Evolutionary conservation across 2,329 filamentous ascomycete genomes (phyloP), one percentile per base, ranked within the genome.

Genomic region (Akanthomyces muscarius): DNA sequence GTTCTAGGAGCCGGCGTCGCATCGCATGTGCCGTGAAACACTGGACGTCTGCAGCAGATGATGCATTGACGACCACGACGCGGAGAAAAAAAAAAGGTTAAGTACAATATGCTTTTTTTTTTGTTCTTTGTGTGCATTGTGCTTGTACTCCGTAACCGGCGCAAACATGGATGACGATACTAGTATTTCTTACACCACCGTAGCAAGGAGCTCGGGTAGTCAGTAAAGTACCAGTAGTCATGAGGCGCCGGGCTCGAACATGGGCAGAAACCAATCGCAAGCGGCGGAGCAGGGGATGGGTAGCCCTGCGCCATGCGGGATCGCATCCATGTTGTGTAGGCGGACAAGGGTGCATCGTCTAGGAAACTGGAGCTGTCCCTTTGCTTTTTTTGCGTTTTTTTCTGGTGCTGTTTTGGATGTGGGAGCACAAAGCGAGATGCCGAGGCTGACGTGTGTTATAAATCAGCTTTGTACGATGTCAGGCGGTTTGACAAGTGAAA

Each of bases 41-140:
- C 56, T 51, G 5, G 23, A 23, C 25, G 48, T 45, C 48, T 52
- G 38, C 38, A 44, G 18, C 33, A 11, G 33, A 8, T 36, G 33
- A 41, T 45, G 58, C 58, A 61, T 61, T 52, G 58, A 61, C 57
- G 25, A 36, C 6, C 13, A 10, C 36, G 36, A 61, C 58, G 48
- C 54, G 54, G 54, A 47, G 42, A 57, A 41, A 45, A 21, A 50
- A 2, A n/a, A 21, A 36, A 45, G 21, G 7, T 13, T n/a, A 42
- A 25, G 38, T 16, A 10, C 30, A 54, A 14, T 36, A 36, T 44
- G 58, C 45, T 44, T 61, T n/a, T n/a, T 61, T 36, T 16, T 16
- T 61, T 6, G 28, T 30, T 30, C 28, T 6, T 3, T 18, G 30
- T 47, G 13, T 23, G 33, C 55, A 58, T 21, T 42, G 45, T 48